A percentile compares a stretch with the other conserved stretches of the same genome.
Conservation (phyloP, 441 rosid genomes). For the Macaranga tanarius region DNA sequence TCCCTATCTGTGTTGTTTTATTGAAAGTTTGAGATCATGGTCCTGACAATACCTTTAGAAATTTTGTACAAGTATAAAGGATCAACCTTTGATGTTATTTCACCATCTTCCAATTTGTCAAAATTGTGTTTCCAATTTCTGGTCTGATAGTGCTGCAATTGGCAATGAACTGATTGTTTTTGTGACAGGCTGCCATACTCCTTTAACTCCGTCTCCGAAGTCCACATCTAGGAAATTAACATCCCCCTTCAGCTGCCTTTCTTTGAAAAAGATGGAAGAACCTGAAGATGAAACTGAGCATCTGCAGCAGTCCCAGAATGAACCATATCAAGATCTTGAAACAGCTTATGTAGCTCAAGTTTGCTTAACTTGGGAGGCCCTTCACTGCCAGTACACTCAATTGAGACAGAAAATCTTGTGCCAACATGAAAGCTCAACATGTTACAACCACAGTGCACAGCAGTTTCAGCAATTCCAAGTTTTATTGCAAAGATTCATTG, state of each 20-base stretch:
- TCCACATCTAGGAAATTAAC: slow-evolving; percentile 77
- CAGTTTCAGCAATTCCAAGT: slow-evolving; percentile 92
- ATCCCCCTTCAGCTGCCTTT: slow-evolving; percentile 87
- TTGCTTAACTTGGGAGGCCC: slow-evolving; percentile 97
- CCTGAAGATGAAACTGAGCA: slow-evolving; percentile 69
- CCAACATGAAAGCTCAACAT: slow-evolving; percentile 60
- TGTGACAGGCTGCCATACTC: slow-evolving; percentile 50
- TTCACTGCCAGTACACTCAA: slow-evolving; percentile 92
- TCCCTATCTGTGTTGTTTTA: background rate
- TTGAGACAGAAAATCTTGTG: slow-evolving; percentile 65
- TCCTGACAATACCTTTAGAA: background rate
- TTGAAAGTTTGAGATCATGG: background rate
- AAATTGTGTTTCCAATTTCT: background rate
- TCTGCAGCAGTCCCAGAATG: slow-evolving; percentile 47
- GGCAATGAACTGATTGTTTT: background rate
- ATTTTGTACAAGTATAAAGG: background rate
- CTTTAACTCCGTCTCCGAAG: slow-evolving; percentile 79
- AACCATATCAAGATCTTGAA: slow-evolving; percentile 74
- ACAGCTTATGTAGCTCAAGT: slow-evolving; percentile 86
- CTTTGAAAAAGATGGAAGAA: slow-evolving; percentile 63
- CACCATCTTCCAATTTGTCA: background rate
- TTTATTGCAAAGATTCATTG: slow-evolving; percentile 83
- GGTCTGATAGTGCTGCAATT: background rate
- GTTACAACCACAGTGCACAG: slow-evolving; percentile 80
- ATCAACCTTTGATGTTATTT: background rate